Evolutionary conservation across 805 yeast genomes (phyloP), one percentile per base, ranked within the genome.

Genomic region (Teunomyces aglyptinius): DNA sequence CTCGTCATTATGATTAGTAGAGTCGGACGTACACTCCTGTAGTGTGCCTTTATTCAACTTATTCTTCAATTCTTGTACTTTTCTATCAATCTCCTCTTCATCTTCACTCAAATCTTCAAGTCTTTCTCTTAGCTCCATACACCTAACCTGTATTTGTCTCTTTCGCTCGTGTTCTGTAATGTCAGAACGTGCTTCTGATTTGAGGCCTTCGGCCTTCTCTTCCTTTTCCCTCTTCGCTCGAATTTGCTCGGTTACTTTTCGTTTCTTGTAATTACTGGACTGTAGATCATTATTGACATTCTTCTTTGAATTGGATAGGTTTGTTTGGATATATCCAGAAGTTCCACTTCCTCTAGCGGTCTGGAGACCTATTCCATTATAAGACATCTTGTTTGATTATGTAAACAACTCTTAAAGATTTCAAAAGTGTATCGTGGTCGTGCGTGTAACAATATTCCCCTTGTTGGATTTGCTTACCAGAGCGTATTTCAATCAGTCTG

Each of bases 281-380:
- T 67, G 58, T 11, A 44, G 18, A 16, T 22, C 40, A 39, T 43
- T 45, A 12, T 33, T 38, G 7, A 6, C 18, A n/a, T 44, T 32
- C 18, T 36, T 44, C 32, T 35, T 44, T 2, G 47, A 6, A n/a
- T 59, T 52, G 0, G 74, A 59, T 1, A 61, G 57, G 51, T 71
- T 81, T 50, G 71, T 68, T 53, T 81, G 84, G 2, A 82, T 74
- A 53, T 73, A 71, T 0, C 88, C 88, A 19, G 84, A 81, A 0
- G 88, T 82, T 0, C 84, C 82, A 0, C 85, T 70, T 0, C 88
- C 87, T 52, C 83, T 66, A 0, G 84, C 78, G 0, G 80, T 75
- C 35, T 70, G 71, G 18, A 81, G 64, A 0, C 85, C 85, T 36
- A 81, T 75, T 4, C 84, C 83, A 55, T 78, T 80, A 55, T 77